Evolutionary conservation across 148 eudicot genomes (phyloP).

Genomic region (Diospyros kaki): DNA sequence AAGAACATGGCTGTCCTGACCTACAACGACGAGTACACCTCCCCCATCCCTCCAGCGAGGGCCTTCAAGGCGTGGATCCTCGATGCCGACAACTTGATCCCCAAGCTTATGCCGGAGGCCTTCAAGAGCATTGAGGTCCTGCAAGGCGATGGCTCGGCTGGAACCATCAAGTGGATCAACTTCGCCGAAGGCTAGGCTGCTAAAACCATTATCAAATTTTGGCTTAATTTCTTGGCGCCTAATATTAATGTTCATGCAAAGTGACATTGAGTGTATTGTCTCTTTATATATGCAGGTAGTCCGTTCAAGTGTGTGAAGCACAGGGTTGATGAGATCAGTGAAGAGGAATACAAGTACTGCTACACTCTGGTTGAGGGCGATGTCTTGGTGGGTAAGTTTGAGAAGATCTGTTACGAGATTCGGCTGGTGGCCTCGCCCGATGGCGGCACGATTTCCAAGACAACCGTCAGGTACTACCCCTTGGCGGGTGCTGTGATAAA

Average conservation of each 20-base stretch:
- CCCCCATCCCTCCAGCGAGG: background rate
- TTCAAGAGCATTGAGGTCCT: background rate
- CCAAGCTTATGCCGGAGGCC: background rate
- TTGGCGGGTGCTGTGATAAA: slow-evolving; percentile 4
- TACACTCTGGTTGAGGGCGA: slow-evolving; percentile 8
- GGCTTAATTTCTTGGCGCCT: too few species aligned
- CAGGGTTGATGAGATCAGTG: background rate
- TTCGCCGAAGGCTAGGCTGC: background rate
- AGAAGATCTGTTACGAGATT: background rate
- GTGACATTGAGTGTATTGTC: background rate
- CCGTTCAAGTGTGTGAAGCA: background rate
- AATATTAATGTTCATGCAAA: too few species aligned
- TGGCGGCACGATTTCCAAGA: slow-evolving; percentile 10
- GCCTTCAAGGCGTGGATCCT: background rate
- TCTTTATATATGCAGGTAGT: background rate
- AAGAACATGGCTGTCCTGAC: background rate
- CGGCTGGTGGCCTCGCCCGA: background rate
- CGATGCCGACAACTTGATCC: background rate
- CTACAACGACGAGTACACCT: background rate
- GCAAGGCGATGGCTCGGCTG: background rate
- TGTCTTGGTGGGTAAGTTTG: background rate
- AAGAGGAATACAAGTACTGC: background rate
- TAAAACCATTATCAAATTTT: too few species aligned
- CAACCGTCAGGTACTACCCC: background rate
- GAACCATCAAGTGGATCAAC: background rate